phyloP scores from a whole-genome alignment of 2,329 filamentous ascomycete genomes.

The Epicoccum sorghinum region DNA sequence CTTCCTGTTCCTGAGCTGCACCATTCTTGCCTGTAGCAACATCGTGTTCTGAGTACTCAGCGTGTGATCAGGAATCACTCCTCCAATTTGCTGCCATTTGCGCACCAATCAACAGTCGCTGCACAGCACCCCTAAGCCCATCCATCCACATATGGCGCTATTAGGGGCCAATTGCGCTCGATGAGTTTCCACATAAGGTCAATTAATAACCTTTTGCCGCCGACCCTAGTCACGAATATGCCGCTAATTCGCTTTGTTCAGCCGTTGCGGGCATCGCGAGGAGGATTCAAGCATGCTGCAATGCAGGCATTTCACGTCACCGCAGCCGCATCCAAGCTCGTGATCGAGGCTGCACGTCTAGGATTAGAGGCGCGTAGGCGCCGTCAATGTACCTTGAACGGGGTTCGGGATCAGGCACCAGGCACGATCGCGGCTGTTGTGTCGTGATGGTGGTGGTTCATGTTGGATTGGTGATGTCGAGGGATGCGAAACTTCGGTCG shows the following conservation, averaged over 20 bases:
- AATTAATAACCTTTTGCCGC: constrained; percentile 34
- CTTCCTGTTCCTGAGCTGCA: constrained; percentile 21
- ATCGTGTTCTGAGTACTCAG: constrained; percentile 13
- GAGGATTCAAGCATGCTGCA: constrained; percentile 28
- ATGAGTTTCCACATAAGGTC: constrained; percentile 17
- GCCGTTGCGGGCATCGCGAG: constrained; percentile 26
- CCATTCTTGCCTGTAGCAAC: constrained; percentile 13
- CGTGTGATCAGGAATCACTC: constrained; percentile 3
- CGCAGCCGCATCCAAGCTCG: constrained; percentile 35
- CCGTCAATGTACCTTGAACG: constrained; percentile 15
- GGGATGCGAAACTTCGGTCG: constrained; percentile 16
- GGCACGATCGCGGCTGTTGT: constrained; percentile 5
- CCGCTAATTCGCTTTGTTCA: constrained; percentile 30
- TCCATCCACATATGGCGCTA: constrained; percentile 23
- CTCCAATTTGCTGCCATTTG: constrained; percentile 11
- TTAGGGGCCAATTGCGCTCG: constrained; percentile 23
- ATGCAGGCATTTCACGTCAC: constrained; percentile 36
- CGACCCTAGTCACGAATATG: constrained; percentile 22
- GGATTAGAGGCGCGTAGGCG: constrained; percentile 20
- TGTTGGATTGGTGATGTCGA: constrained; percentile 19
- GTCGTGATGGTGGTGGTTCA: constrained; percentile 2
- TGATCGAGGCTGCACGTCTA: constrained; percentile 30
- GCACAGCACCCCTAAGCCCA: not conserved
- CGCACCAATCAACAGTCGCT: constrained; percentile 6
- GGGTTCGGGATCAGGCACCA: constrained; percentile 1